These are phyloP conservation scores for Silene vulgaris DNA, from an alignment of 179 eudicot genomes.

Conservation along the genomic window DNA sequence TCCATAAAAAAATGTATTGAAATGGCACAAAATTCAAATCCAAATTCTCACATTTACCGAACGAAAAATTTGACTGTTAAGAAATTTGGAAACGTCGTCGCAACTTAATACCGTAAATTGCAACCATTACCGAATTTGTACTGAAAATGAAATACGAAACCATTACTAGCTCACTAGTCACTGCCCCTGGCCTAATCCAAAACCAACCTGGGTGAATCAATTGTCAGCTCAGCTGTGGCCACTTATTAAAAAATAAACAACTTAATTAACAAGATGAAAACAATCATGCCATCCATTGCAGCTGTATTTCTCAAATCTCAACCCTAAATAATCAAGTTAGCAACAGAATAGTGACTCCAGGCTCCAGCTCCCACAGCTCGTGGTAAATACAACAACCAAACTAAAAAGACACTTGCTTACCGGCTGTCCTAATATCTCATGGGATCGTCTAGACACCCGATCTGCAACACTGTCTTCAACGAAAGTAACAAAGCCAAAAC, in stretches of 20 bases:
- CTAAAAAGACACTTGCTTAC: constrained; percentile 31
- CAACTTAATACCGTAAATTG: neutral
- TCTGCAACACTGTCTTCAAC: constrained; percentile 95
- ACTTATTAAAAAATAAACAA: neutral
- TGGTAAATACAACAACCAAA: neutral
- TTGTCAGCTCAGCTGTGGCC: too few relatives aligned
- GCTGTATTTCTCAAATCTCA: too few relatives aligned
- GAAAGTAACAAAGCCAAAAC: constrained; percentile 98
- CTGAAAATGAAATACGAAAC: neutral
- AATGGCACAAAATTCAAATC: too few relatives aligned
- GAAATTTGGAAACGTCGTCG: neutral
- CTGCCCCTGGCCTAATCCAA: too few relatives aligned
- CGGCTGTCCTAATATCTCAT: constrained; percentile 96
- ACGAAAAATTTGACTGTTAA: too few relatives aligned
- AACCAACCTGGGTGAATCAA: too few relatives aligned
- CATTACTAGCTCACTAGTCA: too few relatives aligned
- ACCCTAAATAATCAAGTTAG: neutral
- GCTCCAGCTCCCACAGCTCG: neutral
- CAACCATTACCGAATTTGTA: neutral
- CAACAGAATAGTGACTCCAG: neutral
- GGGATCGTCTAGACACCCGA: constrained; percentile 83
- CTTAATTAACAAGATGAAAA: neutral
- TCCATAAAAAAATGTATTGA: too few relatives aligned
- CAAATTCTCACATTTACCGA: too few relatives aligned
- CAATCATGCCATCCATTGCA: too few relatives aligned